phyloP scores from a whole-genome alignment of 2,329 filamentous ascomycete species.

The Tricladium varicosporioides region DNA sequence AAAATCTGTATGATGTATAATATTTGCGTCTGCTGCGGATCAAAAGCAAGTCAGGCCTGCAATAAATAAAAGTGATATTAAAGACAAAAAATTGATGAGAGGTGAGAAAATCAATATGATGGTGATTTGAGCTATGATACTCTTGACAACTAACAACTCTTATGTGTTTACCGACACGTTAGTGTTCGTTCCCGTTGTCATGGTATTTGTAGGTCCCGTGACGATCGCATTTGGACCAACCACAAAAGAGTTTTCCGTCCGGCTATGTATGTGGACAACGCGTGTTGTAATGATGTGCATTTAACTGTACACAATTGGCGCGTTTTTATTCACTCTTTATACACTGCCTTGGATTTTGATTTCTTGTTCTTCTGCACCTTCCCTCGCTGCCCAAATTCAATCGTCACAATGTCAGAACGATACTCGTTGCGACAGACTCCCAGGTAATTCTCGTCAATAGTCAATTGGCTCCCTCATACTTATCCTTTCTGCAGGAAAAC shows the following conservation, averaged over 20 bases:
- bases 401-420: constrained; percentile 31
- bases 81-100: not conserved
- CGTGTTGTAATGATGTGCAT: not conserved
- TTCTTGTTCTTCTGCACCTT: not conserved
- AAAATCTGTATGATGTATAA: constrained; percentile 23
- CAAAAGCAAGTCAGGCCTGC: too few species aligned
- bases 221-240: too few species aligned
- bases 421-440: constrained; percentile 35
- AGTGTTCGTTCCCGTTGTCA: too few species aligned
- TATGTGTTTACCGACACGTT: too few species aligned
- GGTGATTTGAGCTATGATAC: too few species aligned
- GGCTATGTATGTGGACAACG: too few species aligned
- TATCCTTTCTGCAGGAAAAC: constrained; percentile 43
- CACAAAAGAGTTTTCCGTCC: too few species aligned
- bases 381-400: not conserved
- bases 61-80: not conserved
- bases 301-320: not conserved
- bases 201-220: too few species aligned
- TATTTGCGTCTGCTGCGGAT: constrained; percentile 13
- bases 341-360: not conserved
- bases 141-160: too few species aligned
- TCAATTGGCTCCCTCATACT: constrained; percentile 8
- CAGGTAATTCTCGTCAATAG: constrained; percentile 24
- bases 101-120: too few species aligned
- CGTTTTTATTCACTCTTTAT: not conserved